These are phyloP conservation scores for Lavandula angustifolia DNA, from an alignment of 257 asterid genomes.

Conservation along the genomic window DNA sequence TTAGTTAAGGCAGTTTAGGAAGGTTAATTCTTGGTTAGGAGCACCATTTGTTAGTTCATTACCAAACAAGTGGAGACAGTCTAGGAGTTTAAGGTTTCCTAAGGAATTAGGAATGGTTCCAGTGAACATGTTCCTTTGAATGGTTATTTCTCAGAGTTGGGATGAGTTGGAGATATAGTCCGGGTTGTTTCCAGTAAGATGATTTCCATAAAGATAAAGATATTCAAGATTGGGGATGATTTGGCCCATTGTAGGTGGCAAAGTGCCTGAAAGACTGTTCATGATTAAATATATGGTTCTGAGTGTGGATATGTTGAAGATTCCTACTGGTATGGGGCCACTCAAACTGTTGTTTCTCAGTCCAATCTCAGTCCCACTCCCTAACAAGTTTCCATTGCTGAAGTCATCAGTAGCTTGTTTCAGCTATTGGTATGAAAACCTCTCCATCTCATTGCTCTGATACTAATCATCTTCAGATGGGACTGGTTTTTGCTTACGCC, in stretches of 20 bases:
- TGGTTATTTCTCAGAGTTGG: neutral
- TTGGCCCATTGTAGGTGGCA: constrained; percentile 18
- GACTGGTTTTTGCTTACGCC: neutral
- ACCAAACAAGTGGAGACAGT: neutral
- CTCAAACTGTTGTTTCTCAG: constrained; percentile 15
- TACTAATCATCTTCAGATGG: neutral
- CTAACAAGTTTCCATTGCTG: constrained; percentile 29
- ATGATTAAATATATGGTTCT: fast-evolving
- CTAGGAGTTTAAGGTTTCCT: constrained; percentile 30
- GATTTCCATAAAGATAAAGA: neutral
- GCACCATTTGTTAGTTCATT: constrained; percentile 22
- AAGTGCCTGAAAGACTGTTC: constrained; percentile 31
- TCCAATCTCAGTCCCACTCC: constrained; percentile 26
- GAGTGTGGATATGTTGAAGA: constrained; percentile 37
- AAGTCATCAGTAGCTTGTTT: constrained; percentile 28
- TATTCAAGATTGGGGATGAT: constrained; percentile 20
- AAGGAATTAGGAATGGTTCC: constrained; percentile 37
- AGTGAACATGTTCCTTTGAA: constrained; percentile 8
- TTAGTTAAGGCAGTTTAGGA: constrained; percentile 28
- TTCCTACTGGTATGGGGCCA: constrained; percentile 31
- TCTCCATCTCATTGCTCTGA: neutral
- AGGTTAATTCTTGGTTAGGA: constrained; percentile 19
- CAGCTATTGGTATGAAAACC: constrained; percentile 31
- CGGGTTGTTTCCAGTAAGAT: constrained; percentile 31
- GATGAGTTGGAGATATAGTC: constrained; percentile 34